Conservation (phyloP, 1,139 yeast genomes). For the Debaryomyces udenii region DNA sequence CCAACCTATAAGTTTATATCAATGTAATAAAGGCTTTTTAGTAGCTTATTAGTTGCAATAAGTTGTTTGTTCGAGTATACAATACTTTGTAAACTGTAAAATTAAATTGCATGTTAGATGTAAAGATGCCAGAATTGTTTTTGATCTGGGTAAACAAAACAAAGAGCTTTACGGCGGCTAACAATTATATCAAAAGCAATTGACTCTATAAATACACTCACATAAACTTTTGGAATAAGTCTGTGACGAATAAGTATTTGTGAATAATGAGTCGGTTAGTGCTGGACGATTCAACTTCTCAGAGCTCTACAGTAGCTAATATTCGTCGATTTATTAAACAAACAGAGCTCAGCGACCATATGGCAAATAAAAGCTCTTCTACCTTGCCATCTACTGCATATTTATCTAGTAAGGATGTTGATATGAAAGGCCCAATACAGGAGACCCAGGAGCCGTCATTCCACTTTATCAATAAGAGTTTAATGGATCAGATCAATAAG, state of each 20-base stretch:
- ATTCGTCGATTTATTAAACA: slow-evolving; percentile 28
- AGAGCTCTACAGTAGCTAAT: slow-evolving; percentile 27
- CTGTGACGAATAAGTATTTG: not conserved
- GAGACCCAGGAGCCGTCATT: slow-evolving; percentile 7
- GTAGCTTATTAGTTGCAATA: slow-evolving; percentile 2
- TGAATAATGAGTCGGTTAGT: slow-evolving; percentile 11
- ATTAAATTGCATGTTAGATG: slow-evolving; percentile 1
- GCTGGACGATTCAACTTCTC: slow-evolving; percentile 27
- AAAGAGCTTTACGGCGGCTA: slow-evolving; percentile 4
- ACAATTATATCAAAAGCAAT: not conserved
- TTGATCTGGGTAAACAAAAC: slow-evolving; percentile 7
- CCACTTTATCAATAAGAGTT: slow-evolving; percentile 10
- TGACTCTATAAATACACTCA: too few species aligned
- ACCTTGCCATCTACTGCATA: slow-evolving; percentile 12
- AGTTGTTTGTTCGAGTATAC: not conserved
- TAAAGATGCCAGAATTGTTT: not conserved
- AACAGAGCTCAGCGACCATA: slow-evolving; percentile 28
- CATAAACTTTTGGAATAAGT: slow-evolving; percentile 1
- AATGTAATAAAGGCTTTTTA: not conserved
- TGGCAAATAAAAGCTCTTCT: slow-evolving; percentile 10
- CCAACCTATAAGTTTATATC: not conserved
- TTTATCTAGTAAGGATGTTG: not conserved
- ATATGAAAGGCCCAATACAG: slow-evolving; percentile 1
- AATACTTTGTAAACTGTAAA: not conserved
- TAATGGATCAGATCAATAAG: slow-evolving; percentile 8